phyloP scores from a whole-genome alignment of 75 land plant genomes.

The Sequoiadendron giganteum region DNA sequence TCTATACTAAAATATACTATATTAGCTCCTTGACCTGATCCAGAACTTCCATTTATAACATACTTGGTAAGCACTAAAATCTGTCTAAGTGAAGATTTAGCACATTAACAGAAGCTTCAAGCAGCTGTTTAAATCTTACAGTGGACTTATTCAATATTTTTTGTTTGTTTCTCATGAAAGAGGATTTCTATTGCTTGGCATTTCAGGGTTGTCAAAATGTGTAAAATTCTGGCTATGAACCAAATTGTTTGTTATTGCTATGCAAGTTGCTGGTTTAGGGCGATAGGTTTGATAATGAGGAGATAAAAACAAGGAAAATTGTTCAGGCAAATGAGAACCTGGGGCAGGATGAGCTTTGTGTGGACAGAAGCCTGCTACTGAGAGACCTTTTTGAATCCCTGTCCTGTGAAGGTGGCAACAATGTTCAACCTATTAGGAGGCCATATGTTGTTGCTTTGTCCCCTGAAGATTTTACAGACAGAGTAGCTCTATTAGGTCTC shows the following conservation, averaged over 20 bases:
- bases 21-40: no score
- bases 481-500: slow-evolving; percentile 82
- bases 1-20: no score
- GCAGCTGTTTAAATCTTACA: slow-evolving; percentile 60
- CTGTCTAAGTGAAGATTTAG: no score
- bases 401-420: slow-evolving; percentile 14
- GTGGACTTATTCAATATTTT: slow-evolving; percentile 81
- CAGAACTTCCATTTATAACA: no score
- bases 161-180: slow-evolving; percentile 63
- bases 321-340: slow-evolving; percentile 57
- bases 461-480: slow-evolving; percentile 77
- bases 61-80: no score
- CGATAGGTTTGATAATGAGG: slow-evolving; percentile 85
- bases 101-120: no score
- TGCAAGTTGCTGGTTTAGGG: slow-evolving; percentile 68
- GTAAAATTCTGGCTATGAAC: no score
- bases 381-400: slow-evolving; percentile 23
- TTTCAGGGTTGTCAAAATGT: neutral
- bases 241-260: neutral
- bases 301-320: slow-evolving; percentile 81
- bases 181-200: slow-evolving; percentile 19
- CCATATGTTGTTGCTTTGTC: slow-evolving; percentile 60
- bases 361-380: slow-evolving; percentile 34
- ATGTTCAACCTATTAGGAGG: slow-evolving; percentile 29
- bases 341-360: slow-evolving; percentile 58